Conservation (phyloP, 352 stramenopile species). For the Globisporangium canariense region DNA sequence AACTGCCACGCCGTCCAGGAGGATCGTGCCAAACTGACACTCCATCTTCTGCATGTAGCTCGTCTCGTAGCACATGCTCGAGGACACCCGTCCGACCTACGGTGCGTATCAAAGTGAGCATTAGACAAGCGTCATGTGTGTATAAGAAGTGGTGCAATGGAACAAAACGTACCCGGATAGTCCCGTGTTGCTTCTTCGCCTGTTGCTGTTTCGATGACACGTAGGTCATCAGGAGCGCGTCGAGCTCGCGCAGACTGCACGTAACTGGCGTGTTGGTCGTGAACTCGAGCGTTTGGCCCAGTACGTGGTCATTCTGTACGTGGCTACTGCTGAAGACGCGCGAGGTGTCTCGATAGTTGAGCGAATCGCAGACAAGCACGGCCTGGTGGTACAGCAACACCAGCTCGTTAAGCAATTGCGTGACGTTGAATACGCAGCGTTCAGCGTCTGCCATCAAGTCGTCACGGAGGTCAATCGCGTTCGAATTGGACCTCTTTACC, state of each 20-base stretch:
- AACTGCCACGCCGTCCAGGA: background rate
- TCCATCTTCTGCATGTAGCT: background rate
- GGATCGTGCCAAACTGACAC: constrained; percentile 7
- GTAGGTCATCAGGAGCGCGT: background rate
- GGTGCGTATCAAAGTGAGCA: too few species aligned
- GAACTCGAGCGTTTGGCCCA: constrained; percentile 1
- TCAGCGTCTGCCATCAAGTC: too few species aligned
- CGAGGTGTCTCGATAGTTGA: background rate
- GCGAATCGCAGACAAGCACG: background rate
- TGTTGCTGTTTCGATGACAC: background rate
- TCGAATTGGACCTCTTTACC: too few species aligned
- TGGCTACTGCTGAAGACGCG: constrained; percentile 9
- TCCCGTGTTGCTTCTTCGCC: too few species aligned
- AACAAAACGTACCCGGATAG: too few species aligned
- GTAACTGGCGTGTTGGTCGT: background rate
- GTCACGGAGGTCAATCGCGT: too few species aligned
- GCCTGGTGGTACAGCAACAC: background rate
- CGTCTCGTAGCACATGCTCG: background rate
- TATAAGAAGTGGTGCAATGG: too few species aligned
- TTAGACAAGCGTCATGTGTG: too few species aligned
- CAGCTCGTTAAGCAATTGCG: background rate
- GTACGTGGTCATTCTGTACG: background rate
- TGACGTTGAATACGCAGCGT: background rate
- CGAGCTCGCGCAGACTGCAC: background rate
- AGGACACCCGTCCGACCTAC: too few species aligned